Evolutionary conservation across 176 grass and related monocot species (phyloP), one percentile per base, ranked within the genome.

Genomic region (Aechmea fasciata): DNA sequence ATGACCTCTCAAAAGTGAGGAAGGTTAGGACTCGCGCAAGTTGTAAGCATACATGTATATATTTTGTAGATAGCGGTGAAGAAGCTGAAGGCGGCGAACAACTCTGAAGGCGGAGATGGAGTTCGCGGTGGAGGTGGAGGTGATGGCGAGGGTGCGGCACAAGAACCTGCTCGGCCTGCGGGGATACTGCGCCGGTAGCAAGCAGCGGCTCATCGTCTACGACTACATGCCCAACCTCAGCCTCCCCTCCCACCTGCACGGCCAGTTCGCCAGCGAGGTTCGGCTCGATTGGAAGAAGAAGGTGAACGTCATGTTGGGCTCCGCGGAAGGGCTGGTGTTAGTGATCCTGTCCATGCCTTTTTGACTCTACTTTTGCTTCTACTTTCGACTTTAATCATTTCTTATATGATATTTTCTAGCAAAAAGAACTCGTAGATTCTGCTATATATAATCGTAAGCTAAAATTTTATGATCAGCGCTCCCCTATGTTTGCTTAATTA

Each of bases 41-140:
- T 41, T 41, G 33, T 41, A 41, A 6, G 33, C 33, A 3, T 41
- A 41, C 4, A 5, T 65, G 18, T 13, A 6, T 33, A 66, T 13
- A 29, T 24, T 11, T 26, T 49, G 11, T 63, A 85, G 88, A 87
- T 91, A 49, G 88, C 88, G 1, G 84, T 87, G 78, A 91, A 91
- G 88, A 78, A 25, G 68, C 70, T 91, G 55, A 91, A 91, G 75
- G 75, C 88, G 18, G 50, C 64, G 68, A 87, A 87, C 79, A 83
- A 74, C 78, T 91, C 81, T n/a, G 54, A 91, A 91, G 71, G 88
- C 88, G 13, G 88, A 91, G 80, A 91, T 91, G 88, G 88, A 91
- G 57, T 91, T 91, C 71, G 83, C 88, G 1, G 88, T 91, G 20
- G 88, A 91, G 68, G 83, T 91, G 10, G 88, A 91, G 81, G 83